Base-by-base conservation (phyloP, 805 yeast genomes). In the Zygotorulaspora florentina region DNA sequence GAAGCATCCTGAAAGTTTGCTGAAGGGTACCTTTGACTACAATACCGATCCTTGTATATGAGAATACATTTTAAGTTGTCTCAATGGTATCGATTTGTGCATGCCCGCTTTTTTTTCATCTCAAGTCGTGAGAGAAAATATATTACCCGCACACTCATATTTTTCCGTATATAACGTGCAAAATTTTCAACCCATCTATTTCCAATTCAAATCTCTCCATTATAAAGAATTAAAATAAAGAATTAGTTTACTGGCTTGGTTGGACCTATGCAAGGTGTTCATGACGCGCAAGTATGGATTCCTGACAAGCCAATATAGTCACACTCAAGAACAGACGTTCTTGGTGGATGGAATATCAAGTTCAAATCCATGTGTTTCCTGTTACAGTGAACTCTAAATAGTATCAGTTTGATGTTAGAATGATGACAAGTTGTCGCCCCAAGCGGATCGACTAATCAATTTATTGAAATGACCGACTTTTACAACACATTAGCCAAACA, bases 391-490 rank as follows among this genome's bases (percentile, higher is more conserved):
- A 4, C 39, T 17, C n/a, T 15, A 20, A 31, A 34, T 17, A 27
- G 35, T 8, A 12, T 23, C 28, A 37, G 10, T 37, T 20, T n/a
- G 7, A 23, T 17, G 25, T 45, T 45, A 45, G 48, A 45, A 45
- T 59, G 70, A 62, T 64, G 69, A 65, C 66, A 52, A 47, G 70
- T 61, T 66, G 70, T 66, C 70, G 70, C 70, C 70, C 70, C 70
- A 66, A 61, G 60, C 70, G 70, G 69, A 64, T 59, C 63, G 51
- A 53, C 57, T 49, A 47, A 48, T 46, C 40, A 33, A 20, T 48
- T 38, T 43, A 36, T 46, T 46, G 62, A 54, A 49, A 55, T 59
- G 63, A 59, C 65, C 50, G 64, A 59, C 39, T 47, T 42, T 40
- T 39, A 51, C 58, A 55, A 54, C 57, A 42, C 48, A 45, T 51